phyloP scores from a whole-genome alignment of 73 alveolate genomes.

The Halteria grandinella region DNA sequence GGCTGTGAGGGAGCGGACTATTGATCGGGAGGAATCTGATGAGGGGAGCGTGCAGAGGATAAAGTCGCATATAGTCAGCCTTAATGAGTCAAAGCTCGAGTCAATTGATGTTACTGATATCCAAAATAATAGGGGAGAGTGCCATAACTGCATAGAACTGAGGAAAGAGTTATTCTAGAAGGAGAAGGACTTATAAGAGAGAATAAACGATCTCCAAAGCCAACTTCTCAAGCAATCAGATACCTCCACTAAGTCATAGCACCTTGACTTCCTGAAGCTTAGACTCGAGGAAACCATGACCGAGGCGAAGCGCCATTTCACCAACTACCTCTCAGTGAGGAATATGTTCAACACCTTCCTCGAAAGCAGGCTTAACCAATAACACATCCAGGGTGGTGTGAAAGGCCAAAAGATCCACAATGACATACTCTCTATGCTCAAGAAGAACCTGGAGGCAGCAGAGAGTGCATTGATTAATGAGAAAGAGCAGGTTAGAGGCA shows the following conservation, averaged over 20 bases:
- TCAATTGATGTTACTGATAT: no score
- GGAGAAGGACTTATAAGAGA: background rate
- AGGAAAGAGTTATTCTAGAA: conserved; percentile 3
- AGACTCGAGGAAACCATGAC: conserved; percentile 49
- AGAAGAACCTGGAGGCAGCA: conserved; percentile 30
- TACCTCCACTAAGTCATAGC: background rate
- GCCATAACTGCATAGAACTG: conserved; percentile 8
- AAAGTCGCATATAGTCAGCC: no score
- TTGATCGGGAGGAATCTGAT: no score
- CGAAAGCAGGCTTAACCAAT: conserved; percentile 15
- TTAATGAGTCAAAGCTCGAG: no score
- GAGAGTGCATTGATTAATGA: background rate
- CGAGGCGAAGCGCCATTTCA: conserved; percentile 60
- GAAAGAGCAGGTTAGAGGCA: background rate
- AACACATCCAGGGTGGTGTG: conserved; percentile 15
- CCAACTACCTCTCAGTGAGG: conserved; percentile 38
- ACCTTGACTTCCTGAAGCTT: conserved; percentile 26
- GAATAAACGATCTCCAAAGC: conserved; percentile 1
- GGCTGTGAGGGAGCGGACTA: no score
- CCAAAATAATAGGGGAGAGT: background rate
- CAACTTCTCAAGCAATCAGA: background rate
- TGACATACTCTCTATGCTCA: conserved; percentile 42
- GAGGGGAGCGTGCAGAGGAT: no score
- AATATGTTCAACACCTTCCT: conserved; percentile 27
- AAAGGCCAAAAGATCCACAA: conserved; percentile 29